Base-by-base conservation (phyloP, 495 filamentous ascomycete genomes). In the Trypethelium eluteriae region DNA sequence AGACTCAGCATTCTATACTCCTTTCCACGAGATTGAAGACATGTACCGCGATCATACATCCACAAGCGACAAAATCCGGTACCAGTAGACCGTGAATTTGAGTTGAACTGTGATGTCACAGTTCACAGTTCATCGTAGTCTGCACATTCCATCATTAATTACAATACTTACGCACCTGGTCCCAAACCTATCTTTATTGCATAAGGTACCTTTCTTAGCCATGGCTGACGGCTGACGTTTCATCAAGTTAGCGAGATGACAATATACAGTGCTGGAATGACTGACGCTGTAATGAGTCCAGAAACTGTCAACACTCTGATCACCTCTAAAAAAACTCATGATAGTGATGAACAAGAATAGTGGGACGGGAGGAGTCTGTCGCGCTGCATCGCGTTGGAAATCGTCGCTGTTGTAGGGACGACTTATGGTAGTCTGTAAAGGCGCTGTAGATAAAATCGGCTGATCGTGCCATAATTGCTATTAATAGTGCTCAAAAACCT, bases 1-100 rank as follows among this genome's bases (percentile, higher is more conserved):
- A 2, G 53, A 59, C 53, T 35, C 53, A 32, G 7, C 18, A 18
- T 59, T 59, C 32, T 59, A 59, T 14, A 59, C 11, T 10, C 25
- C 53, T 36, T 36, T 59, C 6, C 25, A 59, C 53, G 53, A 59
- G 2, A 59, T 59, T 36, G 53, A 59, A 36, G 53, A 59, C 53
- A 59, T 59, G 53, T 59, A 59, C 32, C 53, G 32, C 53, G 18
- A 36, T 1, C 10, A 32, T 36, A 14, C 53, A 36, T 36, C 32
- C 7, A 59, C 32, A 35, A 34, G 53, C 53, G 14, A 34, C 25
- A 10, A 59, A 59, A 14, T 2, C 6, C 32, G 36, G 32, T 7
- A 7, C 18, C 6, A 36, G 53, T 32, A 59, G 32, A 7, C 36
- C 32, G 5, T 39, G 32, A 18, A 9, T 2, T 7, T 59, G 32